A percentile compares a stretch with the other conserved stretches of the same genome.
Evolutionary conservation across 1,284 basidiomycete species (phyloP).

Genomic region (Marasmius sp.): DNA sequence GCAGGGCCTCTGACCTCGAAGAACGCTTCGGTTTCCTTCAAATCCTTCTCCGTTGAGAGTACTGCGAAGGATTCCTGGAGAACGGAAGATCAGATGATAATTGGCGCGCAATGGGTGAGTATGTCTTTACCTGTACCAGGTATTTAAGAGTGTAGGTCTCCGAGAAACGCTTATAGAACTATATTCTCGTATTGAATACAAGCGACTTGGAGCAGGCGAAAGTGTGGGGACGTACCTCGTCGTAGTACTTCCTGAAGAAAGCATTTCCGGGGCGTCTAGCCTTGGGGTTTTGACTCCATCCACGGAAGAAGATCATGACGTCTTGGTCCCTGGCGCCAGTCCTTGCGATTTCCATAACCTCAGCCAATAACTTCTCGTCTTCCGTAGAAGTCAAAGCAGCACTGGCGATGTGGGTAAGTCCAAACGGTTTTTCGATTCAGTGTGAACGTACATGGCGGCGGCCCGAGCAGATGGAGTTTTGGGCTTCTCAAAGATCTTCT

Average conservation of each 20-base stretch:
- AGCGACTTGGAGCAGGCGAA: background rate
- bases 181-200: background rate
- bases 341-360: slow-evolving; percentile 60
- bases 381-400: slow-evolving; percentile 45
- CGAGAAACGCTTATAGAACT: slow-evolving; percentile 9
- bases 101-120: background rate
- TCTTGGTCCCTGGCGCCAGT: slow-evolving; percentile 66
- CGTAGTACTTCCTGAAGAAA: slow-evolving; percentile 56
- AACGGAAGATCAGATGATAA: background rate
- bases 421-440: background rate
- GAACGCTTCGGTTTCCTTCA: slow-evolving; percentile 10
- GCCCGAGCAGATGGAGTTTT: slow-evolving; percentile 71
- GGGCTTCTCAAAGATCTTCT: slow-evolving; percentile 71
- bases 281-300: slow-evolving; percentile 42
- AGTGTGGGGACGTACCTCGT: slow-evolving; percentile 37
- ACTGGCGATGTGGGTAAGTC: slow-evolving; percentile 8
- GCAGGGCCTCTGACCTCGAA: slow-evolving; percentile 7
- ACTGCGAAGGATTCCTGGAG: slow-evolving; percentile 4
- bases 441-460: slow-evolving; percentile 49
- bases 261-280: slow-evolving; percentile 40
- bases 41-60: slow-evolving; percentile 9
- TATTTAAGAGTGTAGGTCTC: slow-evolving; percentile 8
- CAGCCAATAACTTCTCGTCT: slow-evolving; percentile 49
- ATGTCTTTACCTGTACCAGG: slow-evolving; percentile 9
- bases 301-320: slow-evolving; percentile 54